Percentiles rank a stretch among this genome's conserved stretches.
phyloP scores from a whole-genome alignment of 768 basidiomycete species.

The Hirschioporus abietinus region DNA sequence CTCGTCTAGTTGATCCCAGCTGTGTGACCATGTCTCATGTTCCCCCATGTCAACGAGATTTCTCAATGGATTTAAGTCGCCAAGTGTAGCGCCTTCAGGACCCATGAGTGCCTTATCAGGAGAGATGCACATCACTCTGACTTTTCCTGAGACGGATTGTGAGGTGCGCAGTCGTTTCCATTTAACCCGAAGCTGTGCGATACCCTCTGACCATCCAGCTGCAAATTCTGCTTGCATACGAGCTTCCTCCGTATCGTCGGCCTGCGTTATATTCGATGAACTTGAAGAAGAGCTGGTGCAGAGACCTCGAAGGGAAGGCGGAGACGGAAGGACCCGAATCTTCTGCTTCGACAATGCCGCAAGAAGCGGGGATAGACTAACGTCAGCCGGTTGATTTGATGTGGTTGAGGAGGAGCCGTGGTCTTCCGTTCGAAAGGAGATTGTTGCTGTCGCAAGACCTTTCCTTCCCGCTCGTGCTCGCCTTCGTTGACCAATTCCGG shows the following conservation, averaged over 20 bases:
- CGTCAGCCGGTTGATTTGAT: conserved; percentile 12
- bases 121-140: conserved; percentile 37
- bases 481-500: conserved; percentile 1
- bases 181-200: conserved; percentile 46
- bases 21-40: conserved; percentile 3
- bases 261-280: conserved; percentile 42
- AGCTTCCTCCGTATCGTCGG: conserved; percentile 25
- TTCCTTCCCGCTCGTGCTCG: conserved; percentile 40
- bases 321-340: conserved; percentile 53
- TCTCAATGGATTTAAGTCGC: conserved; percentile 28
- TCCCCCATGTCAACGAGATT: conserved; percentile 24
- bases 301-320: conserved; percentile 32
- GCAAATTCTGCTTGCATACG: conserved; percentile 47
- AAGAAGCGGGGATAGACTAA: conserved; percentile 4
- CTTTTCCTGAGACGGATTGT: conserved; percentile 28
- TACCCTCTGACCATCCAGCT: conserved; percentile 58
- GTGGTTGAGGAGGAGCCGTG: conserved; percentile 16
- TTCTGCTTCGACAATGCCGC: conserved; percentile 24
- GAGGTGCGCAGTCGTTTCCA: conserved; percentile 41
- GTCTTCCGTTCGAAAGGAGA: conserved; percentile 43
- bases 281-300: conserved; percentile 3
- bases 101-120: conserved; percentile 20
- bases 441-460: conserved; percentile 60
- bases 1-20: conserved; percentile 10
- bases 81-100: conserved; percentile 24